Conservation (phyloP, 1,284 basidiomycete genomes). For the Ceratobasidium sp. region DNA sequence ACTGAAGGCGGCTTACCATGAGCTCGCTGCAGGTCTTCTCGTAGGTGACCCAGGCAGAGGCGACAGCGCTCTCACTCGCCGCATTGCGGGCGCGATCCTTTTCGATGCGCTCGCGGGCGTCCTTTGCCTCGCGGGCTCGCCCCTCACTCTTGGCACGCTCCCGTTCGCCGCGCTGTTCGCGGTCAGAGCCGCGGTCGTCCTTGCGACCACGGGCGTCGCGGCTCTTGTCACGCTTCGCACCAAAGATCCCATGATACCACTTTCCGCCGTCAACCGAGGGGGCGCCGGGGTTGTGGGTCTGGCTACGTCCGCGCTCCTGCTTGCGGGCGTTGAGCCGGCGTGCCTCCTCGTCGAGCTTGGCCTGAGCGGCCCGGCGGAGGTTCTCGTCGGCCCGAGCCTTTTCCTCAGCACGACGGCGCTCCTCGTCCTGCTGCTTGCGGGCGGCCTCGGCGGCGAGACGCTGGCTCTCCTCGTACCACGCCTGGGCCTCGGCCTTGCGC, state of each 20-base stretch:
- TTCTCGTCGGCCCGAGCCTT: background rate
- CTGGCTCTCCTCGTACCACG: slow-evolving; percentile 38
- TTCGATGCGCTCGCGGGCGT: slow-evolving; percentile 30
- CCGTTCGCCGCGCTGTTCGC: slow-evolving; percentile 24
- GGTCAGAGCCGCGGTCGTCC: slow-evolving; percentile 26
- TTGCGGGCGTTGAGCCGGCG: slow-evolving; percentile 24
- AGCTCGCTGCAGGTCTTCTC: slow-evolving; percentile 20
- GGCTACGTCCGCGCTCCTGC: slow-evolving; percentile 19
- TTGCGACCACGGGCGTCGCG: slow-evolving; percentile 16
- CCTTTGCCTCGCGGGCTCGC: slow-evolving; percentile 20
- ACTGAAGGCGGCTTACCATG: slow-evolving; percentile 17
- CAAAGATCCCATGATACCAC: slow-evolving; percentile 33
- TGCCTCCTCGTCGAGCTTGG: slow-evolving; percentile 6
- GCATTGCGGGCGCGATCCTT: slow-evolving; percentile 22
- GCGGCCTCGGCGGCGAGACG: slow-evolving; percentile 17
- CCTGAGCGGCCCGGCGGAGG: slow-evolving; percentile 11
- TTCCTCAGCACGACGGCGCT: background rate
- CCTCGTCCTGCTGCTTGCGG: slow-evolving; percentile 5
- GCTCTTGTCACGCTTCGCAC: slow-evolving; percentile 37
- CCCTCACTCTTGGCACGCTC: slow-evolving; percentile 27
- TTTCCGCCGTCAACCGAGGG: slow-evolving; percentile 10
- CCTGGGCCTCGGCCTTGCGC: slow-evolving; percentile 26
- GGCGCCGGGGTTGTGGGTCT: slow-evolving; percentile 20
- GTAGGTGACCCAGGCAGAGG: slow-evolving; percentile 16
- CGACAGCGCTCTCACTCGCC: background rate